Percentiles rank a stretch among this genome's conserved stretches.
Conservation (phyloP, 768 basidiomycete genomes). For the Leccinellum luteum region DNA sequence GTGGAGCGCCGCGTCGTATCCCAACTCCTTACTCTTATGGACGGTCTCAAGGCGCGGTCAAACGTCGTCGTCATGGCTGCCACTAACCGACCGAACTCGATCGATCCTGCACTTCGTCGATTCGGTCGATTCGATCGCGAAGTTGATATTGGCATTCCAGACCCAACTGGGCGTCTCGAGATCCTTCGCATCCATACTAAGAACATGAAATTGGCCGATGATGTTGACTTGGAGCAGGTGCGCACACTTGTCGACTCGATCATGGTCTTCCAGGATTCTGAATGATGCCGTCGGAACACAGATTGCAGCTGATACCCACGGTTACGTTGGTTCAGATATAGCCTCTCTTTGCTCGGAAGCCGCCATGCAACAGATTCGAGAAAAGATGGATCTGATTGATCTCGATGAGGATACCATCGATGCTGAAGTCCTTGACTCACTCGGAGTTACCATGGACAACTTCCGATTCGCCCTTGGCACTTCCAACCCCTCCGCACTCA, state of each 20-base stretch:
- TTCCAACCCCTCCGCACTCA: constrained; percentile 96
- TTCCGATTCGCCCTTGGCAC: constrained; percentile 98
- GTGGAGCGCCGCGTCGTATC: constrained; percentile 99
- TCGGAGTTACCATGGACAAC: constrained; percentile 99
- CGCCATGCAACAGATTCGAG: constrained; percentile 99
- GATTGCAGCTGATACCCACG: constrained; percentile 99
- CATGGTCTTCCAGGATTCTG: neutral
- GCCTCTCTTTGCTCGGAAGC: constrained; percentile 98
- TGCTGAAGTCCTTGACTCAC: constrained; percentile 96
- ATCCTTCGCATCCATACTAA: constrained; percentile 99
- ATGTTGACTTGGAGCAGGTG: constrained; percentile 96
- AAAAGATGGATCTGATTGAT: constrained; percentile 99
- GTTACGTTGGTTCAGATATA: constrained; percentile 98
- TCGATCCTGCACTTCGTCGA: constrained; percentile 96
- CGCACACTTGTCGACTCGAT: neutral
- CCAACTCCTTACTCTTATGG: constrained; percentile 98
- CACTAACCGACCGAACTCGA: constrained; percentile 98
- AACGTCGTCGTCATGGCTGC: constrained; percentile 99
- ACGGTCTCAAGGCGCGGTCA: constrained; percentile 96
- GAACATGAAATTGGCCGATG: constrained; percentile 98
- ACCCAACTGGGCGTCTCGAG: constrained; percentile 97
- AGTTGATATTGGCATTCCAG: constrained; percentile 98
- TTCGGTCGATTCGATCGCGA: constrained; percentile 99
- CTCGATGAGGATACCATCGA: constrained; percentile 98
- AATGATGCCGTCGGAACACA: constrained; percentile 29